Evolutionary conservation across 768 basidiomycete genomes (phyloP).

Genomic region (Tulasnella calospora): DNA sequence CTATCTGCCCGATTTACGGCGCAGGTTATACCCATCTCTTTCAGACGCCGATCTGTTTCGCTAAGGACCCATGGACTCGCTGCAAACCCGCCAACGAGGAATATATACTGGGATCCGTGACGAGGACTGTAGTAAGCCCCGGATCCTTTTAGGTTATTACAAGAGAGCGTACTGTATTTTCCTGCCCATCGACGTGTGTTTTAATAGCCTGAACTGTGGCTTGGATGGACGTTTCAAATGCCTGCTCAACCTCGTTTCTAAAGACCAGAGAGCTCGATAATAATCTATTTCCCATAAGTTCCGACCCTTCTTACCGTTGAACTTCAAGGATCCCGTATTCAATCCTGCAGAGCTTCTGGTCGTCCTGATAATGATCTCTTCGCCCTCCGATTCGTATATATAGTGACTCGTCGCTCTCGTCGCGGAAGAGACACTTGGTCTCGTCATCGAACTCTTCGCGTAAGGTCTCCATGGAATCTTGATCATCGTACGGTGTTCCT

Average conservation of each 20-base stretch:
- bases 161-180: slow-evolving; percentile 30
- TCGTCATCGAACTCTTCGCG: neutral
- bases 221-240: slow-evolving; percentile 45
- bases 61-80: slow-evolving; percentile 75
- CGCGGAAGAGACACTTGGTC: neutral
- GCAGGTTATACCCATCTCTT: slow-evolving; percentile 45
- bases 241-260: neutral
- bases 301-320: neutral
- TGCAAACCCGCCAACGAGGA: slow-evolving; percentile 78
- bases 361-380: neutral
- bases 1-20: slow-evolving; percentile 70
- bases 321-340: neutral
- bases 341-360: neutral
- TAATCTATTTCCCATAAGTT: neutral
- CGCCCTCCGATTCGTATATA: neutral
- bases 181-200: slow-evolving; percentile 36
- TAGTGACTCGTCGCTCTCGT: neutral
- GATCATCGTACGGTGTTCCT: neutral
- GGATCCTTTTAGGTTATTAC: neutral
- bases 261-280: neutral
- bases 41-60: slow-evolving; percentile 68
- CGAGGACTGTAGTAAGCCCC: slow-evolving; percentile 46
- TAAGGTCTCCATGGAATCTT: neutral
- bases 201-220: slow-evolving; percentile 39
- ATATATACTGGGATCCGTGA: slow-evolving; percentile 53